phyloP scores from a whole-genome alignment of 345 rosid species.

The Triadica sebifera region DNA sequence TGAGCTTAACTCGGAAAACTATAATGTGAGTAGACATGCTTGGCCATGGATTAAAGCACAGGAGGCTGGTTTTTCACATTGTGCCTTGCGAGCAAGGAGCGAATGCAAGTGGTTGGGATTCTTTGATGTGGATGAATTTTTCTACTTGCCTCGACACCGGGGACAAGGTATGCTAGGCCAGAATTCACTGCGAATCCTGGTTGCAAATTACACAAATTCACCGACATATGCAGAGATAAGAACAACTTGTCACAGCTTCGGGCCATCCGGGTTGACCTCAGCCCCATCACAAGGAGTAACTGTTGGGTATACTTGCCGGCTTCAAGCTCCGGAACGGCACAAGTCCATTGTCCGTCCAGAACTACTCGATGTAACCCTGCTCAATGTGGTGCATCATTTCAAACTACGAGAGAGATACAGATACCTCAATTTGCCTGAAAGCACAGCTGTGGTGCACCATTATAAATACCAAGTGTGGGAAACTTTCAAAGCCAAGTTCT shows the following conservation, averaged over 20 bases:
- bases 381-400: slow-evolving; percentile 91
- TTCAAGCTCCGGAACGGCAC: slow-evolving; percentile 80
- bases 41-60: slow-evolving; percentile 99
- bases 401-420: slow-evolving; percentile 52
- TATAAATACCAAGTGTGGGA: slow-evolving; percentile 98
- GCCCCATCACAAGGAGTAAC: slow-evolving; percentile 75
- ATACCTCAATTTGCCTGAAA: slow-evolving; percentile 64
- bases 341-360: slow-evolving; percentile 76
- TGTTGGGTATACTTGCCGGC: slow-evolving; percentile 85
- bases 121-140: slow-evolving; percentile 96
- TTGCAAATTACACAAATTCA: slow-evolving; percentile 67
- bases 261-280: slow-evolving; percentile 80
- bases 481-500: slow-evolving; percentile 79
- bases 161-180: slow-evolving; percentile 41
- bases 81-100: slow-evolving; percentile 69
- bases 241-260: slow-evolving; percentile 85
- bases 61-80: slow-evolving; percentile 96
- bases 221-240: slow-evolving; percentile 63
- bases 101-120: slow-evolving; percentile 93
- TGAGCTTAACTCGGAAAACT: slow-evolving; percentile 50
- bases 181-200: slow-evolving; percentile 54
- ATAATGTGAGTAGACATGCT: slow-evolving; percentile 67
- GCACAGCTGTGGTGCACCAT: slow-evolving; percentile 68
- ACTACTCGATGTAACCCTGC: slow-evolving; percentile 56
- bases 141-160: slow-evolving; percentile 59